Conservation (phyloP, 2,329 filamentous ascomycete genomes). For the Tolypocladium pustulatum region DNA sequence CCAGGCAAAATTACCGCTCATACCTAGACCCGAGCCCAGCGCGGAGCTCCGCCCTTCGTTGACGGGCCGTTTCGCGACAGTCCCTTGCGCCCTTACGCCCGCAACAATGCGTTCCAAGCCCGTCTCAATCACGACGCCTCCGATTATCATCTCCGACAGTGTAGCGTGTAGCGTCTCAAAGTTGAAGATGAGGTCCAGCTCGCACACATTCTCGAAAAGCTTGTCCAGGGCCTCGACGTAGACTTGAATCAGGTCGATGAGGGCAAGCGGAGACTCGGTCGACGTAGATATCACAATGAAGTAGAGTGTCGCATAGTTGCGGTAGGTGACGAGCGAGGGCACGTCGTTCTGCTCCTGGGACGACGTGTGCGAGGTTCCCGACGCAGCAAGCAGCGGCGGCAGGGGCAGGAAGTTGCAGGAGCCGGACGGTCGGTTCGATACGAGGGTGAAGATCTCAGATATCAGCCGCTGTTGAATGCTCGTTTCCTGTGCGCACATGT, state of each 20-base stretch:
- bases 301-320: slow-evolving; percentile 94
- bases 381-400: slow-evolving; percentile 52
- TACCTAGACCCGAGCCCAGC: slow-evolving; percentile 39
- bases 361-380: slow-evolving; percentile 52
- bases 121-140: slow-evolving; percentile 89
- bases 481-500: slow-evolving; percentile 58
- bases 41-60: slow-evolving; percentile 50
- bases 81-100: slow-evolving; percentile 68
- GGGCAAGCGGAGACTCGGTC: slow-evolving; percentile 86
- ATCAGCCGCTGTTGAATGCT: slow-evolving; percentile 95
- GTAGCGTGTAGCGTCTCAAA: slow-evolving; percentile 93
- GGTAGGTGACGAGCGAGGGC: slow-evolving; percentile 92
- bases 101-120: slow-evolving; percentile 79
- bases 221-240: slow-evolving; percentile 94
- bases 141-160: slow-evolving; percentile 87
- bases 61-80: slow-evolving; percentile 67
- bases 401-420: slow-evolving; percentile 95
- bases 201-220: slow-evolving; percentile 96
- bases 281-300: slow-evolving; percentile 97
- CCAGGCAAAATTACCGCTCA: slow-evolving; percentile 51
- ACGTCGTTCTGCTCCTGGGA: slow-evolving; percentile 72
- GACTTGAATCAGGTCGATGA: slow-evolving; percentile 95
- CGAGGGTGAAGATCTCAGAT: slow-evolving; percentile 92
- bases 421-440: slow-evolving; percentile 80
- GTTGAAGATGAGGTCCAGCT: slow-evolving; percentile 97